These are phyloP conservation scores for Trichothecium roseum DNA, from an alignment of 2,329 filamentous ascomycete species.

Conservation along the genomic window DNA sequence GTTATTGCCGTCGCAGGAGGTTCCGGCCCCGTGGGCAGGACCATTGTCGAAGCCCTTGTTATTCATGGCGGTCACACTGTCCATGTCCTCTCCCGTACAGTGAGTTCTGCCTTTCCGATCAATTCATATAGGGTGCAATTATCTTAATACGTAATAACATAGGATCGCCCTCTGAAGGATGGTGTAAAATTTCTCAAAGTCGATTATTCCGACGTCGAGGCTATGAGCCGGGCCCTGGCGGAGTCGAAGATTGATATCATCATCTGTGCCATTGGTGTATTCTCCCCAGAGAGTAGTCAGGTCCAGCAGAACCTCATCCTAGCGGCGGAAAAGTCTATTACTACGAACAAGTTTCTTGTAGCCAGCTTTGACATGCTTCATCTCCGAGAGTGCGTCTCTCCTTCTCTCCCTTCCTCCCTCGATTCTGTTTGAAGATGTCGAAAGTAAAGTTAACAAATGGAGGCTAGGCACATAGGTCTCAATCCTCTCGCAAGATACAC, in stretches of 20 bases:
- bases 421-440: too few species aligned
- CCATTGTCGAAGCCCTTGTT: not conserved
- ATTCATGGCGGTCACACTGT: not conserved
- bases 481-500: conserved; percentile 11
- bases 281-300: conserved; percentile 7
- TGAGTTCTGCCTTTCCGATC: not conserved
- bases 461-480: conserved; percentile 8
- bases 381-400: conserved; percentile 10
- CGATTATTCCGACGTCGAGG: not conserved
- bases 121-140: too few species aligned
- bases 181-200: not conserved
- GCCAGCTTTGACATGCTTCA: conserved; percentile 13
- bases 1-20: conserved; percentile 1
- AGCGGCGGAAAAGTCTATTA: conserved; percentile 5
- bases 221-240: not conserved
- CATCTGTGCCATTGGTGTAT: conserved; percentile 11
- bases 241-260: not conserved
- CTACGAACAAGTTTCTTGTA: conserved; percentile 9
- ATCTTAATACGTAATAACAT: not conserved
- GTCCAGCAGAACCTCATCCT: conserved; percentile 10
- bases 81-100: not conserved
- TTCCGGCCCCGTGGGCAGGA: not conserved
- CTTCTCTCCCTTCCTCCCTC: too few species aligned
- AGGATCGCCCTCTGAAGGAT: not conserved
- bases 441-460: too few species aligned